phyloP scores from a whole-genome alignment of 306 rosid genomes.

The Begonia masoniana region DNA sequence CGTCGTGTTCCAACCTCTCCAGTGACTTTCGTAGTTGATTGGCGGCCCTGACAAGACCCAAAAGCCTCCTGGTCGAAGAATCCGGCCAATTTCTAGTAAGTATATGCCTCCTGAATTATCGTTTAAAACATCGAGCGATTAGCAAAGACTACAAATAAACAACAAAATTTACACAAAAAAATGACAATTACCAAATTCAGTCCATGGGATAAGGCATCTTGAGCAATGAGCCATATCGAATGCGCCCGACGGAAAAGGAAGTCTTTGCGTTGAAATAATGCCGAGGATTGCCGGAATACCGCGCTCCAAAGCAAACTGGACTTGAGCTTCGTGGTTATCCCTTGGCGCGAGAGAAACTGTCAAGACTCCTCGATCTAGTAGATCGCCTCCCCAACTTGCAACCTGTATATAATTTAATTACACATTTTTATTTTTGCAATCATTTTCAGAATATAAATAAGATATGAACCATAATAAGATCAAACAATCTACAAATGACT shows the following conservation, averaged over 20 bases:
- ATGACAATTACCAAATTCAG: conserved; percentile 71
- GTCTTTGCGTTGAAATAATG: conserved; percentile 89
- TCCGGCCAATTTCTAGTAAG: conserved; percentile 76
- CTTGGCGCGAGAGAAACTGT: conserved; percentile 95
- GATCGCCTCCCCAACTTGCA: conserved; percentile 99
- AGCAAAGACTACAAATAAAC: not conserved
- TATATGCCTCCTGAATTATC: conserved; percentile 65
- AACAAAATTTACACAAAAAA: too few relatives aligned
- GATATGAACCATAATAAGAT: not conserved
- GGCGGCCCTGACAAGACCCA: conserved; percentile 98
- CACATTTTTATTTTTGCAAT: not conserved
- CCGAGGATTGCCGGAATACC: conserved; percentile 98
- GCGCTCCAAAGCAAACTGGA: conserved; percentile 94
- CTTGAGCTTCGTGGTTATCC: conserved; percentile 99
- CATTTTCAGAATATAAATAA: too few relatives aligned
- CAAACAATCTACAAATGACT: not conserved
- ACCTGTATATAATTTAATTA: conserved; percentile 36
- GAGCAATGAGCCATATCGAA: conserved; percentile 99
- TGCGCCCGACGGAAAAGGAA: conserved; percentile 89
- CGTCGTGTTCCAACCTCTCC: conserved; percentile 97
- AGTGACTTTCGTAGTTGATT: conserved; percentile 68
- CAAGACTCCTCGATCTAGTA: conserved; percentile 81
- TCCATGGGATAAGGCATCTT: conserved; percentile 99
- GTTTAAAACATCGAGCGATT: not conserved
- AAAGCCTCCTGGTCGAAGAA: conserved; percentile 96